Percentiles rank a stretch among this genome's conserved stretches.
Conservation (phyloP, 306 rosid genomes). For the Calophaca sinica region DNA sequence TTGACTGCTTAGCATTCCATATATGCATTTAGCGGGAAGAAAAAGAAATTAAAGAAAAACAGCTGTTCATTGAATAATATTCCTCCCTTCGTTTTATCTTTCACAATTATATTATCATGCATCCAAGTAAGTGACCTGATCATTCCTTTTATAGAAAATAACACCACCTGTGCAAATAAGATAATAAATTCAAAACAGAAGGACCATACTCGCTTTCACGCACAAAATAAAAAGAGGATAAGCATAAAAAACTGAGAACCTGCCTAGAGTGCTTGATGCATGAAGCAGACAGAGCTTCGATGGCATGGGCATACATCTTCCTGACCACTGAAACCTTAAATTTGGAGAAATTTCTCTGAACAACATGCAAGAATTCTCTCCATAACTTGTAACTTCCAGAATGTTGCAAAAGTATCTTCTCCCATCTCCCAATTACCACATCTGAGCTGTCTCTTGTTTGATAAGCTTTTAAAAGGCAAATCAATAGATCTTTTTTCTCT, state of each 20-base stretch:
- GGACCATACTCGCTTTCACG: background rate
- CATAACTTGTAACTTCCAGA: conserved; percentile 74
- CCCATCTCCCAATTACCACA: conserved; percentile 79
- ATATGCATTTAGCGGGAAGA: background rate
- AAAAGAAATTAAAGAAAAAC: conserved; percentile 1
- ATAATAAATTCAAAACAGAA: conserved; percentile 39
- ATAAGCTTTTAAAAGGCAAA: conserved; percentile 83
- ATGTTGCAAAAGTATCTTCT: conserved; percentile 77
- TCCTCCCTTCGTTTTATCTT: conserved; percentile 25
- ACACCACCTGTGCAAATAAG: conserved; percentile 11
- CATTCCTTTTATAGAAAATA: conserved; percentile 24
- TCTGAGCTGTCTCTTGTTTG: conserved; percentile 80
- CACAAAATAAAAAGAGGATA: conserved; percentile 27
- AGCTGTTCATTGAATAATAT: conserved; percentile 16
- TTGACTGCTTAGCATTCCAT: too few species aligned
- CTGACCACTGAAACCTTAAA: conserved; percentile 89
- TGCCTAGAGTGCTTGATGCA: conserved; percentile 92
- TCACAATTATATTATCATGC: background rate
- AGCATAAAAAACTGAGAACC: conserved; percentile 71
- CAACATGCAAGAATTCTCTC: conserved; percentile 80
- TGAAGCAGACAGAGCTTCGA: conserved; percentile 85
- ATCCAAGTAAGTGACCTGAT: conserved; percentile 28
- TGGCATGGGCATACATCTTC: conserved; percentile 84
- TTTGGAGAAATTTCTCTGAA: conserved; percentile 87
- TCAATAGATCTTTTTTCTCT: conserved; percentile 78